phyloP scores from a whole-genome alignment of 345 rosid species.

The Aegle marmelos region DNA sequence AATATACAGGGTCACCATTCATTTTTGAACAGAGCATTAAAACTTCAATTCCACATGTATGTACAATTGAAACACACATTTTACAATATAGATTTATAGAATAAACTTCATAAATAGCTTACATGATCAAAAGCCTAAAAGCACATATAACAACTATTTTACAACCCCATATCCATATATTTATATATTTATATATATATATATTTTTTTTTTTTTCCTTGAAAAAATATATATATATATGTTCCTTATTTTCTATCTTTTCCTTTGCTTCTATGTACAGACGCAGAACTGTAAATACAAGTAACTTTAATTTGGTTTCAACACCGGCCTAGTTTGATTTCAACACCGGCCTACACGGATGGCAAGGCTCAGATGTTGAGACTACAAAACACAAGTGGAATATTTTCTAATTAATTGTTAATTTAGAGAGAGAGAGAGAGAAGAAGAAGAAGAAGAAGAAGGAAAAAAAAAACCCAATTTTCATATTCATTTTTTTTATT shows the following conservation, averaged over 20 bases:
- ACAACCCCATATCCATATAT: slow-evolving; percentile 7
- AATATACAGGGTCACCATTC: background rate
- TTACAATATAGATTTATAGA: background rate
- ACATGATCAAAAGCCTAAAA: background rate
- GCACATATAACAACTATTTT: background rate
- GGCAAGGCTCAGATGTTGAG: slow-evolving; percentile 23
- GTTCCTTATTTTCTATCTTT: background rate
- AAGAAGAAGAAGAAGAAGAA: no score
- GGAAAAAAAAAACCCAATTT: no score
- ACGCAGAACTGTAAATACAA: background rate
- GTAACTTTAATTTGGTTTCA: background rate
- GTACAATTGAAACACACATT: background rate
- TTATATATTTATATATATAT: no score
- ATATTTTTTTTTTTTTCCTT: background rate
- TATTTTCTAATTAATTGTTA: background rate
- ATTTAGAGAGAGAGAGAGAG: no score
- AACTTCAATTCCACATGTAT: background rate
- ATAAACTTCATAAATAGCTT: background rate
- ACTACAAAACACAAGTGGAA: background rate
- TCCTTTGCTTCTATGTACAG: background rate
- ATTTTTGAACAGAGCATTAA: background rate
- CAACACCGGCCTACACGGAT: slow-evolving; percentile 20
- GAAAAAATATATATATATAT: background rate
- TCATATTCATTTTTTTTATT: background rate
- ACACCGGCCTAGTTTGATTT: slow-evolving; percentile 22